phyloP scores from a whole-genome alignment of 2,329 filamentous ascomycete genomes.

The Calonectria crousiana region DNA sequence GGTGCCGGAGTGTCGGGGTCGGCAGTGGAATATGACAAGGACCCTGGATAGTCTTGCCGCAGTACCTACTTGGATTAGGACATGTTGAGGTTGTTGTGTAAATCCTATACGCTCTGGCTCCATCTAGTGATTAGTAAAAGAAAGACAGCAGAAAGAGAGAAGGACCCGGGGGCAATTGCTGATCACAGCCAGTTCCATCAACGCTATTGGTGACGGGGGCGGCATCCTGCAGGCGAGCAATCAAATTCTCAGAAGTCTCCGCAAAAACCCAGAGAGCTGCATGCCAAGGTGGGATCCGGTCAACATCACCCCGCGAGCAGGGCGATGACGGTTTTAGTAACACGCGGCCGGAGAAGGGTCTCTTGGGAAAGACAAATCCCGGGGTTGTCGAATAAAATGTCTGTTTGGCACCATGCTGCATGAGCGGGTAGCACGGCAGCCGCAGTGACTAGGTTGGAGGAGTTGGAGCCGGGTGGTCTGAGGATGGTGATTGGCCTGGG shows the following conservation, averaged over 20 bases:
- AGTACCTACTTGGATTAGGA: neutral
- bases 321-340: neutral
- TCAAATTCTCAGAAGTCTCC: neutral
- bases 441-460: neutral
- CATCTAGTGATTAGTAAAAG: neutral
- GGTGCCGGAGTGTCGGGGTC: conserved; percentile 9
- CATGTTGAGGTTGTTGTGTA: neutral
- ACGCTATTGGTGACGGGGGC: neutral
- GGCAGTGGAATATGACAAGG: neutral
- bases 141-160: neutral
- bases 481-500: neutral
- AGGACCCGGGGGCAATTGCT: neutral
- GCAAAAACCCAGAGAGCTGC: neutral
- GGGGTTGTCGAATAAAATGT: neutral
- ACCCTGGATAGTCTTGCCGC: neutral
- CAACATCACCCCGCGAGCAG: neutral
- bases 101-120: neutral
- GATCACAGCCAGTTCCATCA: neutral
- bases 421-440: conserved; percentile 11
- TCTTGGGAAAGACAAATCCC: neutral
- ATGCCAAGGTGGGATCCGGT: conserved; percentile 8
- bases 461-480: neutral
- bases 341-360: neutral
- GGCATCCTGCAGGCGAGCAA: neutral
- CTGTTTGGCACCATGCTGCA: neutral